Conservation (phyloP, 495 filamentous ascomycete species). For the Endocarpon pusillum region DNA sequence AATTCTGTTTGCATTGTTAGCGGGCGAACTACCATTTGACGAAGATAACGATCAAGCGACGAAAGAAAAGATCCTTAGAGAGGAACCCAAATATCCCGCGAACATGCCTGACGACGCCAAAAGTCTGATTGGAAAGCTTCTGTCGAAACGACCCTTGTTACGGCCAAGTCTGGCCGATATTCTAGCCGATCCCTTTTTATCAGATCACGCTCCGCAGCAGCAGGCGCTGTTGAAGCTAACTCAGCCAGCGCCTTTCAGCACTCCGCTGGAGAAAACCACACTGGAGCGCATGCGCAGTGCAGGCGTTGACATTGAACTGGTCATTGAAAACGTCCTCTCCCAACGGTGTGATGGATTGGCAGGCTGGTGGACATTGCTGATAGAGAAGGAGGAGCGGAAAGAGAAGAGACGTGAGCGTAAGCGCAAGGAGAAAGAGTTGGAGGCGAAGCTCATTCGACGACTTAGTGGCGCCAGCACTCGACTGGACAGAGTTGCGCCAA, state of each 20-base stretch:
- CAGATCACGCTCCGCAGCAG: slow-evolving; percentile 76
- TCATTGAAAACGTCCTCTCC: slow-evolving; percentile 84
- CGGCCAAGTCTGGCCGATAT: slow-evolving; percentile 79
- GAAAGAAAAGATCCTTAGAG: slow-evolving; percentile 63
- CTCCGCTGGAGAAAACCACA: slow-evolving; percentile 75
- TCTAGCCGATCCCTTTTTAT: slow-evolving; percentile 71
- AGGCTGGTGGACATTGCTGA: slow-evolving; percentile 89
- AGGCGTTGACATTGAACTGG: slow-evolving; percentile 82
- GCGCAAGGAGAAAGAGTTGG: slow-evolving; percentile 66
- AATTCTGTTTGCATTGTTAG: slow-evolving; percentile 83
- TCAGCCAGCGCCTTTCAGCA: slow-evolving; percentile 72
- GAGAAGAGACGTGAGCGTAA: slow-evolving; percentile 67
- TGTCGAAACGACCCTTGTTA: slow-evolving; percentile 77
- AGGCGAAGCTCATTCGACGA: slow-evolving; percentile 62
- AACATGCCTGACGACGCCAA: slow-evolving; percentile 61
- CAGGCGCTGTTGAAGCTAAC: slow-evolving; percentile 77
- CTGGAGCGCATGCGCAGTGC: slow-evolving; percentile 88
- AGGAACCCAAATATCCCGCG: slow-evolving; percentile 73
- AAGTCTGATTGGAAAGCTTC: slow-evolving; percentile 51
- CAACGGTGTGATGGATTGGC: slow-evolving; percentile 78
- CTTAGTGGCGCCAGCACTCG: slow-evolving; percentile 76
- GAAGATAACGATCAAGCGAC: slow-evolving; percentile 82
- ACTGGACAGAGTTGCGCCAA: slow-evolving; percentile 59
- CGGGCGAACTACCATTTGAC: slow-evolving; percentile 88
- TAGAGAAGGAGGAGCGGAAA: slow-evolving; percentile 93